Evolutionary conservation across 2,329 filamentous ascomycete genomes (phyloP).

Genomic region (Epichloe sp.): DNA sequence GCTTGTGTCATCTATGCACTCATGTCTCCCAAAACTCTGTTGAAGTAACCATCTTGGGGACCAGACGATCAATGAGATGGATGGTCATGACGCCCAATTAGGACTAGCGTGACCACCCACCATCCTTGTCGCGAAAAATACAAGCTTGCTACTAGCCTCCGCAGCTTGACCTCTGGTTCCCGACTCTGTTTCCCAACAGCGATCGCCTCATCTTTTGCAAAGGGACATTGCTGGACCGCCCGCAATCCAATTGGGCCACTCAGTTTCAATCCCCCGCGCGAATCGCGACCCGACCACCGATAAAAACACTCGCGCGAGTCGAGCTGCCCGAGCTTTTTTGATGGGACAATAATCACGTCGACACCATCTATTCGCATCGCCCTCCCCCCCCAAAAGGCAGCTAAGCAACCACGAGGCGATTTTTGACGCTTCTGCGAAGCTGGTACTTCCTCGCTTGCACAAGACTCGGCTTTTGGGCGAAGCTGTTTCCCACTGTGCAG

Average conservation of each 20-base stretch:
- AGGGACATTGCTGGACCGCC: neutral
- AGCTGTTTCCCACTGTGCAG: constrained; percentile 10
- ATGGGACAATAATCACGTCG: constrained; percentile 6
- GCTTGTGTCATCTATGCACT: too few relatives aligned
- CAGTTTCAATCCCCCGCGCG: neutral
- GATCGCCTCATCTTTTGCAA: neutral
- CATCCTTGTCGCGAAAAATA: constrained; percentile 5
- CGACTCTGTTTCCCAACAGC: neutral
- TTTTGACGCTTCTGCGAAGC: constrained; percentile 1
- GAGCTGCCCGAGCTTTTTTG: constrained; percentile 1
- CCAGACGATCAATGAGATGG: neutral
- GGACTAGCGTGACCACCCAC: constrained; percentile 18
- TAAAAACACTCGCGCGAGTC: neutral
- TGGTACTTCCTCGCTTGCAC: neutral
- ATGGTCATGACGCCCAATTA: constrained; percentile 19
- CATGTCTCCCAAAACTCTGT: neutral
- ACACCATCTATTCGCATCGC: neutral
- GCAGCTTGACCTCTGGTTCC: neutral
- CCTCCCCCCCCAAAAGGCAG: neutral
- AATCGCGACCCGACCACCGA: neutral
- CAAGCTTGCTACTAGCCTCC: constrained; percentile 6
- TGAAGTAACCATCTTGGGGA: neutral
- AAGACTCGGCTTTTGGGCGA: neutral
- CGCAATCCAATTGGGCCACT: neutral
- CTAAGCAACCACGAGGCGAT: neutral